A percentile compares a stretch with the other conserved stretches of the same genome.
phyloP scores from a whole-genome alignment of 345 rosid species.

The Arabidopsis arenosa region DNA sequence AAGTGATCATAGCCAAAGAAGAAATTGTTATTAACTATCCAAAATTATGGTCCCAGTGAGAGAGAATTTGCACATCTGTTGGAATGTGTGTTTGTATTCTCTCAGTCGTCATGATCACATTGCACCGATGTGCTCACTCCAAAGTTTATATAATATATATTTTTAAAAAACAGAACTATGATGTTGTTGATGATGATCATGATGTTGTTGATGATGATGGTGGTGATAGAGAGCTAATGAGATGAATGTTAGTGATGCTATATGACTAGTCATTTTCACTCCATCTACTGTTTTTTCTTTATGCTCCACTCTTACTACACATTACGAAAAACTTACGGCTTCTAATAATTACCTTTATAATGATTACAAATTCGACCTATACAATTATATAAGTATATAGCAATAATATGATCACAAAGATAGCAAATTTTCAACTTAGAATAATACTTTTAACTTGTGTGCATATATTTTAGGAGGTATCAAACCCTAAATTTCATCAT shows the following conservation, averaged over 20 bases:
- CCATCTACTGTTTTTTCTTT: not conserved
- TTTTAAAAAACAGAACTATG: not conserved
- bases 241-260: conserved; percentile 19
- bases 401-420: not conserved
- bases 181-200: conserved; percentile 11
- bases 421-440: conserved; percentile 3
- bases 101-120: conserved; percentile 37
- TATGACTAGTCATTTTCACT: conserved; percentile 39
- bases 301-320: not conserved
- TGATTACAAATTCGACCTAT: conserved; percentile 12
- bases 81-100: conserved; percentile 18
- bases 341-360: not conserved
- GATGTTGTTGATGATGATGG: conserved; percentile 9
- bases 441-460: not conserved
- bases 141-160: not conserved
- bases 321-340: conserved; percentile 7
- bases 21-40: not conserved
- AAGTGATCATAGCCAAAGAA: conserved; percentile 26
- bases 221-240: conserved; percentile 18
- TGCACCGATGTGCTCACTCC: conserved; percentile 30
- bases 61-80: conserved; percentile 35
- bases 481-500: conserved; percentile 24
- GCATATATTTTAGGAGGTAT: conserved; percentile 7
- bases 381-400: not conserved
- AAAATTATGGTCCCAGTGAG: conserved; percentile 26